Evolutionary conservation across 768 basidiomycete species (phyloP).

Genomic region (Podaxis rugospora): DNA sequence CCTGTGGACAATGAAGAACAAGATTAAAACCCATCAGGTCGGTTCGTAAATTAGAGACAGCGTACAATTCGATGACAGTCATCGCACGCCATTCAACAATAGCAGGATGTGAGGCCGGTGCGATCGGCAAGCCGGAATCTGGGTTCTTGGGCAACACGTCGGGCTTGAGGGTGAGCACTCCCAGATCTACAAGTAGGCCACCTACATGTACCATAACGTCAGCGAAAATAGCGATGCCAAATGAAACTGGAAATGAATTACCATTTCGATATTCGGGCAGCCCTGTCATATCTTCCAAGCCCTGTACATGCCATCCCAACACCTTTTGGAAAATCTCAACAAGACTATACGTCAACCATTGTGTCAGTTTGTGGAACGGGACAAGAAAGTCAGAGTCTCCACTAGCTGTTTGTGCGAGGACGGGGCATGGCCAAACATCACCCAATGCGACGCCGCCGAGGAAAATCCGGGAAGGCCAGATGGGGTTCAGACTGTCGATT

Average conservation of each 20-base stretch:
- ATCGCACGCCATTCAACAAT: conserved; percentile 96
- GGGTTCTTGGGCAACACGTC: conserved; percentile 47
- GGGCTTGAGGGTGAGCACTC: conserved; percentile 67
- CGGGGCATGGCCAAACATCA: conserved; percentile 89
- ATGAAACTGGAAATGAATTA: conserved; percentile 18
- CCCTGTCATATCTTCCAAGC: conserved; percentile 83
- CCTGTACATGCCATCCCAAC: conserved; percentile 78
- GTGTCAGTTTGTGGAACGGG: conserved; percentile 94
- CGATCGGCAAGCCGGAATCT: conserved; percentile 51
- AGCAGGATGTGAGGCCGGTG: conserved; percentile 78
- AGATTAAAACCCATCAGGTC: background rate
- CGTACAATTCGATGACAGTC: conserved; percentile 89
- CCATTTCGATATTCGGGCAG: conserved; percentile 96
- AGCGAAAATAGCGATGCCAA: background rate
- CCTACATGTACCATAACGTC: conserved; percentile 37
- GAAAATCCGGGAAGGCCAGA: conserved; percentile 82
- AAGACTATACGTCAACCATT: conserved; percentile 90
- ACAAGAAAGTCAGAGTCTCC: conserved; percentile 68
- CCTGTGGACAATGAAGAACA: conserved; percentile 32
- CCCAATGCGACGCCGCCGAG: conserved; percentile 73
- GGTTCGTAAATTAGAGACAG: background rate
- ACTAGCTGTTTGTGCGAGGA: conserved; percentile 28
- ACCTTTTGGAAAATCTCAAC: conserved; percentile 78
- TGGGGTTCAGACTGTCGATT: conserved; percentile 75
- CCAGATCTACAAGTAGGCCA: conserved; percentile 83